Base-by-base conservation (phyloP, 2,329 filamentous ascomycete genomes). In the Verticillium tricorpus region DNA sequence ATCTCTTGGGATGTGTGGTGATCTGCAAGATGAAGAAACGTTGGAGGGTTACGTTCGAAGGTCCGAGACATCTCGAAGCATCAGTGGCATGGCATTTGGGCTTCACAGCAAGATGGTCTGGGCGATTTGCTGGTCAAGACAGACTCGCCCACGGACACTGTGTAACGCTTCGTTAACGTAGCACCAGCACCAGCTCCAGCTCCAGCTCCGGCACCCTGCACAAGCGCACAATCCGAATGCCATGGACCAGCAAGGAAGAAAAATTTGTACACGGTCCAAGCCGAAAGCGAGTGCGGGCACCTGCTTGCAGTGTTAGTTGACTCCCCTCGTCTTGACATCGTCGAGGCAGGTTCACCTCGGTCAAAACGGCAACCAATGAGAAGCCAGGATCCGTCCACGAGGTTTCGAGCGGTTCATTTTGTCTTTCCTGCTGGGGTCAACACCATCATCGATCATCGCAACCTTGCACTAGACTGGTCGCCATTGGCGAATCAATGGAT, bases 401-500 rank as follows among this genome's bases (percentile, higher is more conserved):
- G 57, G 57, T 25, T 40, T 40, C 14, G n/a, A 25, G 57, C 31
- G 22, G 57, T 58, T n/a, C 37, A 34, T 5, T 50, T 58, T 58
- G 57, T 8, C 57, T 58, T 58, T 40, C 17, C 8, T 11, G 12
- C 37, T 22, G 35, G 28, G 19, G 39, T 28, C n/a, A 32, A 40
- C 57, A 40, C 37, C 57, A 58, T 40, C 40, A 58, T 17, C 19
- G 14, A 58, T 39, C 11, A 39, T 25, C 34, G 32, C 56, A 39
- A 39, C 35, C 37, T n/a, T 28, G 57, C 22, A 9, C n/a, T n/a
- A 19, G 39, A 31, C 19, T 12, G 15, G 15, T 15, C 35, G 15
- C 37, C 57, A 58, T 58, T 58, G 57, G 31, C 57, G 57, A 58
- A 58, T 58, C 57, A 58, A 12, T 7, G 19, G 25, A 25, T 15